A percentile compares a stretch with the other conserved stretches of the same genome.
These are phyloP conservation scores for Litsea cubeba DNA, from an alignment of 164 flowering plant genomes.

Conservation along the genomic window DNA sequence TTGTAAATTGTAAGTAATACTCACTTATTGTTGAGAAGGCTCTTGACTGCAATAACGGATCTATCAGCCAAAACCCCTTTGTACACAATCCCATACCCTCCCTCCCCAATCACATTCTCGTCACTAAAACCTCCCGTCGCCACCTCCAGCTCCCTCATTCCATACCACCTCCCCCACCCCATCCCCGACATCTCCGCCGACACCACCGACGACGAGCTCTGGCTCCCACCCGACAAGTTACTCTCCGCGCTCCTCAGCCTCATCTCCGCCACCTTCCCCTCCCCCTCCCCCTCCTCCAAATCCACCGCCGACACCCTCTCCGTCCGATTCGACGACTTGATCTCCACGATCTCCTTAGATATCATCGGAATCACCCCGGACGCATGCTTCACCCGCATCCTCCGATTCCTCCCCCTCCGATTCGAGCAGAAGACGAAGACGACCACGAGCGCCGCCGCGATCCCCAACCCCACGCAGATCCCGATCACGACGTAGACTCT, in stretches of 20 bases:
- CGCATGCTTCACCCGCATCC: constrained; percentile 34
- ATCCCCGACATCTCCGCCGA: constrained; percentile 30
- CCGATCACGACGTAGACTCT: constrained; percentile 1
- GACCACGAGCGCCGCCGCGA: neutral
- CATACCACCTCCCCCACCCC: constrained; percentile 90
- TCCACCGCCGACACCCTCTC: constrained; percentile 1
- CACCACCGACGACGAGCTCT: constrained; percentile 22
- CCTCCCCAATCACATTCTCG: constrained; percentile 87
- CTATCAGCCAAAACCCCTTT: constrained; percentile 60
- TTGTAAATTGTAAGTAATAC: constrained; percentile 9
- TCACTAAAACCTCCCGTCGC: constrained; percentile 64
- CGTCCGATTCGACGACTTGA: constrained; percentile 20
- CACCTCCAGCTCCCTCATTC: constrained; percentile 59
- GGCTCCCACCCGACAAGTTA: constrained; percentile 19
- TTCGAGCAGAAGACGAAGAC: neutral
- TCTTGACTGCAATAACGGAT: constrained; percentile 79
- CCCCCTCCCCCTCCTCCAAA: neutral
- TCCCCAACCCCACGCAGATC: neutral
- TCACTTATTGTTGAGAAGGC: constrained; percentile 78
- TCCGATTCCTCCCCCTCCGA: constrained; percentile 28
- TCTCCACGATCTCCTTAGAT: constrained; percentile 40
- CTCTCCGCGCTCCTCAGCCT: constrained; percentile 4
- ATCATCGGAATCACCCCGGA: constrained; percentile 47
- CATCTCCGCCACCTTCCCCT: neutral
- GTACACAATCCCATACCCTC: constrained; percentile 86